Base-by-base conservation (phyloP, 2,329 filamentous ascomycete species). In the Apiospora sp. region DNA sequence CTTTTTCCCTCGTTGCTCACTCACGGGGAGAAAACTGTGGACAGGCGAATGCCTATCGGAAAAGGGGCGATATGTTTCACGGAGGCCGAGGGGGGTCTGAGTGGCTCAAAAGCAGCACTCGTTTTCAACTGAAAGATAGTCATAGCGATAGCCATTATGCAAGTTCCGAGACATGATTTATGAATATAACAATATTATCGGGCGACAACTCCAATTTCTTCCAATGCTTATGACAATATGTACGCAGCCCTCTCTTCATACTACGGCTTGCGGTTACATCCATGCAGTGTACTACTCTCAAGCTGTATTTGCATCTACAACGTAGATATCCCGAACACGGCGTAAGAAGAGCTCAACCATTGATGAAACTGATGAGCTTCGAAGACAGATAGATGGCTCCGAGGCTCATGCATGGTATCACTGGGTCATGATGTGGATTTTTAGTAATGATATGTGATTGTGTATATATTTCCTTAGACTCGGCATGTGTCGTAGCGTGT, bases 151-250 rank as follows among this genome's bases (percentile, higher is more conserved):
- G 58, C 58, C 58, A 64, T 64, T 64, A 64, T 64, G 58, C 34
- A 64, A 41, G 58, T 64, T 64, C 58, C 58, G 58, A 64, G 58
- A 41, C 58, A 64, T 64, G 58, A 64, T 64, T 64, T 41, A 64
- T 64, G 58, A 64, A 64, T 64, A 64, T 64, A 64, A 64, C 34
- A 64, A 64, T 5, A 41, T 24, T 41, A 41, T 61, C 34, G 34
- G 58, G 58, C 19, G 58, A 34, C 34, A 64, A 34, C 58, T 41
- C 24, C 2, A 2, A 37, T 37, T 19, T 61, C 54, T 61, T 61
- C 54, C 3, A 61, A 19, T 61, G 12, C 16, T 22, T 19, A n/a
- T n/a, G 34, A 64, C 22, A 22, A 41, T 4, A 13, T 34, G n/a
- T 22, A 34, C 34, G 30, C 10, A 22, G 5, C 16, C 19, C 37